Base-by-base conservation (phyloP, 1,139 yeast genomes). In the Candida sojae region DNA sequence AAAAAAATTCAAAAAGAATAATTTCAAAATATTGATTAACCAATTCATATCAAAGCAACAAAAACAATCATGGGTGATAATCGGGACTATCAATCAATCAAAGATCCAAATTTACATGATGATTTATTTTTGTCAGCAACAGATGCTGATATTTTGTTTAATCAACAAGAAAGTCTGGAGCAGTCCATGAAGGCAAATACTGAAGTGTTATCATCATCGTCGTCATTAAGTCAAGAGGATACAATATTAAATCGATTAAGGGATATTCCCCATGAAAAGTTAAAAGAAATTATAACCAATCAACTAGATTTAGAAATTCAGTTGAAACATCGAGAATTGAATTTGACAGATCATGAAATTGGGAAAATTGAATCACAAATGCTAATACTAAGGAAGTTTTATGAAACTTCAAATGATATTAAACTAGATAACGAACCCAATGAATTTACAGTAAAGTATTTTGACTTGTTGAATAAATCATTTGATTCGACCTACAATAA, bases 221-320 rank as follows among this genome's bases (percentile, higher is more conserved):
- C 21, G 21, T 23, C 35, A 23, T 21, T 11, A 17, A 32, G 23
- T 6, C 45, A n/a, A 34, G 13, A 54, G 35, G 64, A 58, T 10
- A 47, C 48, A 8, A 50, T 67, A 29, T 47, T 58, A n/a, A 52
- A 62, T 30, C 65, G 65, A 46, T 63, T 75, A 25, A 58, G 63
- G 28, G 60, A 61, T 25, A 66, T 73, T 6, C 78, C 79, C 0
- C 54, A 67, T n/a, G 71, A 68, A 8, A 66, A 71, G 48, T 63
- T 75, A 35, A 67, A 70, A 50, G 71, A 69, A 32, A 70, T 75
- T 23, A 62, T 75, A 31, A 73, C 71, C 50, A 73, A 73, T 49
- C 84, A 83, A 61, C 73, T 88, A 31, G 89, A 87, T 61, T 64
- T 86, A 48, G 95, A 88, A 62, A 83, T 87, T 12, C 65, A 88